These are phyloP conservation scores for Chaetomium sp. DNA, from an alignment of 2,329 filamentous ascomycete genomes.

Conservation along the genomic window DNA sequence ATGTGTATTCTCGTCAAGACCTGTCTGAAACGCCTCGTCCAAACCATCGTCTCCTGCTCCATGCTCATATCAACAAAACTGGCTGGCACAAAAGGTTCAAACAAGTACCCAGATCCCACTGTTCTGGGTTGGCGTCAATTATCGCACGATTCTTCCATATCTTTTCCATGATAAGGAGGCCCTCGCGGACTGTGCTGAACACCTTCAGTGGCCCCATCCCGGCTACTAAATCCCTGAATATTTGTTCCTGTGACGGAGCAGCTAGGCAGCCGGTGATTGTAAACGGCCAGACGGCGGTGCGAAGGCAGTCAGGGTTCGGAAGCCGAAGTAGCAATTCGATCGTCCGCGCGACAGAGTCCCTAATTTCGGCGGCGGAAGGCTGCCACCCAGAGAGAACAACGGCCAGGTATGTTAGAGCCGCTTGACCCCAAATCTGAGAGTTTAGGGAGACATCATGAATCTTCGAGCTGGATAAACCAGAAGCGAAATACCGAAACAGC, in stretches of 20 bases:
- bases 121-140: constrained; percentile 30
- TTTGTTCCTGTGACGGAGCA: constrained; percentile 34
- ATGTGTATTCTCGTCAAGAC: neutral
- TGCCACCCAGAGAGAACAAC: constrained; percentile 48
- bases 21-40: too few relatives aligned
- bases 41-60: too few relatives aligned
- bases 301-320: constrained; percentile 26
- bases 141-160: constrained; percentile 38
- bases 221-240: constrained; percentile 36
- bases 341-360: constrained; percentile 27
- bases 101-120: constrained; percentile 40
- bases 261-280: constrained; percentile 33
- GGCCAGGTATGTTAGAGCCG: constrained; percentile 41
- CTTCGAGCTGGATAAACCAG: neutral
- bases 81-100: constrained; percentile 25
- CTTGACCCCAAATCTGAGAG: constrained; percentile 42
- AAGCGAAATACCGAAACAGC: constrained; percentile 10
- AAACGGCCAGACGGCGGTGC: constrained; percentile 32
- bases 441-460: constrained; percentile 15
- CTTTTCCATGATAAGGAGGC: constrained; percentile 39
- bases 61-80: constrained; percentile 23
- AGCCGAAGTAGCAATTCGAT: constrained; percentile 29
- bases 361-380: constrained; percentile 38
- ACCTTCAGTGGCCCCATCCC: constrained; percentile 37
- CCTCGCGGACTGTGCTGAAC: constrained; percentile 41